A percentile compares a stretch with the other conserved stretches of the same genome.
Evolutionary conservation across 129 eudicot genomes (phyloP).

Genomic region (Artemisia argyi): DNA sequence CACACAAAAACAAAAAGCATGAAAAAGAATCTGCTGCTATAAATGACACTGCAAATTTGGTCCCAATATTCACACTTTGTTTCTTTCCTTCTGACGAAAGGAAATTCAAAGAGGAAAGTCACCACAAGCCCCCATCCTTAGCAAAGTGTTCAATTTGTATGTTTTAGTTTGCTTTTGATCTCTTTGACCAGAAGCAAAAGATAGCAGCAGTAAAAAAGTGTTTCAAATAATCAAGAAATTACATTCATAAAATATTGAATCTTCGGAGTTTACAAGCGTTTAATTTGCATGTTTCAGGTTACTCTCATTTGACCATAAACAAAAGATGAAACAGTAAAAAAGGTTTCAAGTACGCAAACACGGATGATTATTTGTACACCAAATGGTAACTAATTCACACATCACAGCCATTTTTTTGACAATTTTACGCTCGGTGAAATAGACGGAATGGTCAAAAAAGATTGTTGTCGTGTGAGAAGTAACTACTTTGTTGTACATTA

Average conservation of each 20-base stretch:
- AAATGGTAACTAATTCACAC: not conserved
- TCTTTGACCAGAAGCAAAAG: conserved; percentile 33
- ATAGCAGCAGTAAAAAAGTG: conserved; percentile 7
- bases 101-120: conserved; percentile 29
- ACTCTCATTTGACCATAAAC: conserved; percentile 25
- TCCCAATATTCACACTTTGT: conserved; percentile 43
- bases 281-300: conserved; percentile 23
- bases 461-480: not conserved
- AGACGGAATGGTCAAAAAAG: no score
- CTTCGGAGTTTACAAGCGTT: conserved; percentile 2
- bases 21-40: conserved; percentile 32
- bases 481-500: not conserved
- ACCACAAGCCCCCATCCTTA: conserved; percentile 28
- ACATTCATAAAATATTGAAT: conserved; percentile 2
- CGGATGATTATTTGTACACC: not conserved
- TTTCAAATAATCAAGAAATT: not conserved
- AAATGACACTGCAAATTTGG: conserved; percentile 35
- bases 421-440: no score
- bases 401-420: not conserved
- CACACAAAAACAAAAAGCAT: conserved; percentile 37
- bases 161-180: conserved; percentile 19
- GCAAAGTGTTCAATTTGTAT: conserved; percentile 37
- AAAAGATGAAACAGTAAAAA: conserved; percentile 35
- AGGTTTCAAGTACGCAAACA: conserved; percentile 3
- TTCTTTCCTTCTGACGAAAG: conserved; percentile 39